Conservation (phyloP, 2,329 filamentous ascomycete genomes). For the Colletotrichum tofieldiae region DNA sequence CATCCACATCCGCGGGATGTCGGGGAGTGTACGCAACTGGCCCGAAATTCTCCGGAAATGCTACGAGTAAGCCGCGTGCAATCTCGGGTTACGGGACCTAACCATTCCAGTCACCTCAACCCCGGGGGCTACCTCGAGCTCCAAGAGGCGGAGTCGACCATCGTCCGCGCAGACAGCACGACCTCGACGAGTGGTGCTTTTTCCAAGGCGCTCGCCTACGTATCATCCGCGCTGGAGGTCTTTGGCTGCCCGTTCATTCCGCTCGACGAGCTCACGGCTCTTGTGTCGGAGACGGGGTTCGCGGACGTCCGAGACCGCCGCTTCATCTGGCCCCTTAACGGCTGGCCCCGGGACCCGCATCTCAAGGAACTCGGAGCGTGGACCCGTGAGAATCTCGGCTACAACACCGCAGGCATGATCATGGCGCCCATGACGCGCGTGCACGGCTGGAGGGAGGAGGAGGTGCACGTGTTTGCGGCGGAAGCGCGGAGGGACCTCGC, state of each 20-base stretch:
- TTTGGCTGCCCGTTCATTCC: slow-evolving; percentile 48
- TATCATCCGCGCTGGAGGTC: slow-evolving; percentile 57
- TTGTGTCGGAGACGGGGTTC: slow-evolving; percentile 46
- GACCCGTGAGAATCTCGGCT: slow-evolving; percentile 50
- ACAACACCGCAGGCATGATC: slow-evolving; percentile 53
- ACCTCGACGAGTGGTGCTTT: slow-evolving; percentile 49
- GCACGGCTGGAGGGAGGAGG: slow-evolving; percentile 53
- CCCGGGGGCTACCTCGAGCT: slow-evolving; percentile 62
- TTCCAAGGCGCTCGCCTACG: slow-evolving; percentile 55
- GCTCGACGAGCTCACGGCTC: slow-evolving; percentile 41
- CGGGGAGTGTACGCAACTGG: slow-evolving; percentile 46
- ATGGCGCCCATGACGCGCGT: slow-evolving; percentile 56
- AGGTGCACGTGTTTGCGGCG: slow-evolving; percentile 47
- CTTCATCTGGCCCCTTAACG: slow-evolving; percentile 51
- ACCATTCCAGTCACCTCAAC: slow-evolving; percentile 48
- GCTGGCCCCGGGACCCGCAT: slow-evolving; percentile 51
- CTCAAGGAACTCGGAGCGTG: slow-evolving; percentile 50
- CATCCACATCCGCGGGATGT: slow-evolving; percentile 53
- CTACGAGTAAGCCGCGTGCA: background rate
- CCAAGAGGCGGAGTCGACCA: slow-evolving; percentile 58
- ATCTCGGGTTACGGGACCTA: no score
- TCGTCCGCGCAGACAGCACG: slow-evolving; percentile 60
- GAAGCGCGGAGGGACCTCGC: slow-evolving; percentile 46
- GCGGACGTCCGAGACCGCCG: slow-evolving; percentile 50
- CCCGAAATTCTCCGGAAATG: slow-evolving; percentile 21